Percentiles rank a stretch among this genome's conserved stretches.
phyloP scores from a whole-genome alignment of 2,329 filamentous ascomycete species.

The Emergomyces orientalis region DNA sequence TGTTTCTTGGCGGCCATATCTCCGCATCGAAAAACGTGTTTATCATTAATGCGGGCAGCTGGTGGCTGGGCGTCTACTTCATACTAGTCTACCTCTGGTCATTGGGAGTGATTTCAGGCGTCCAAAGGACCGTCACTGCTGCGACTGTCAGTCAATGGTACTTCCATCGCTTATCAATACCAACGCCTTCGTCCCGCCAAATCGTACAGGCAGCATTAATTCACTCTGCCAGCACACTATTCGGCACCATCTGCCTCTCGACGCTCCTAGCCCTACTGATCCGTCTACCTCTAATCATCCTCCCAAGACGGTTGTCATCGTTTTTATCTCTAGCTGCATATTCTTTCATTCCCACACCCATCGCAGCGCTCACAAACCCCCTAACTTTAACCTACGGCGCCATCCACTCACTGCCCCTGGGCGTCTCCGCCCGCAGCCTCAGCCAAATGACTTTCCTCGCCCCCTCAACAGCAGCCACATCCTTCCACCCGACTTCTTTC shows the following conservation, averaged over 20 bases:
- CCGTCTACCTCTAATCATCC: constrained; percentile 71
- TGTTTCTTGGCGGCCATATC: constrained; percentile 88
- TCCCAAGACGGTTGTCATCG: constrained; percentile 65
- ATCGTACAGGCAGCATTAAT: constrained; percentile 73
- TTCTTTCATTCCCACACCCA: constrained; percentile 72
- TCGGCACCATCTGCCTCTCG: constrained; percentile 84
- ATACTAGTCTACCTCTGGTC: constrained; percentile 95
- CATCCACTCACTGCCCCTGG: constrained; percentile 80
- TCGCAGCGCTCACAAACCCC: constrained; percentile 80
- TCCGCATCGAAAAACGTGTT: constrained; percentile 53
- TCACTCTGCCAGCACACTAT: constrained; percentile 76
- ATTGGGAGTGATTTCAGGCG: constrained; percentile 71
- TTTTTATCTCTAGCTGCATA: constrained; percentile 63
- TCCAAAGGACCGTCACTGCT: constrained; percentile 84
- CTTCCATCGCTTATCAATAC: constrained; percentile 80
- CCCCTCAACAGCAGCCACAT: constrained; percentile 60
- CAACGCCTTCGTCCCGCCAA: constrained; percentile 65
- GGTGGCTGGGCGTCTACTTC: constrained; percentile 92
- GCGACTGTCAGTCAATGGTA: constrained; percentile 99
- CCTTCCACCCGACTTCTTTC: constrained; percentile 38
- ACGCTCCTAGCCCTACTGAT: constrained; percentile 72
- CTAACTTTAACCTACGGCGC: constrained; percentile 86
- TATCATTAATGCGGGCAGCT: constrained; percentile 77
- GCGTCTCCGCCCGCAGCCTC: constrained; percentile 66
- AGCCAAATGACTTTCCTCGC: constrained; percentile 74